phyloP scores from a whole-genome alignment of 306 rosid species.

The Pterocarpus macrocarpus region DNA sequence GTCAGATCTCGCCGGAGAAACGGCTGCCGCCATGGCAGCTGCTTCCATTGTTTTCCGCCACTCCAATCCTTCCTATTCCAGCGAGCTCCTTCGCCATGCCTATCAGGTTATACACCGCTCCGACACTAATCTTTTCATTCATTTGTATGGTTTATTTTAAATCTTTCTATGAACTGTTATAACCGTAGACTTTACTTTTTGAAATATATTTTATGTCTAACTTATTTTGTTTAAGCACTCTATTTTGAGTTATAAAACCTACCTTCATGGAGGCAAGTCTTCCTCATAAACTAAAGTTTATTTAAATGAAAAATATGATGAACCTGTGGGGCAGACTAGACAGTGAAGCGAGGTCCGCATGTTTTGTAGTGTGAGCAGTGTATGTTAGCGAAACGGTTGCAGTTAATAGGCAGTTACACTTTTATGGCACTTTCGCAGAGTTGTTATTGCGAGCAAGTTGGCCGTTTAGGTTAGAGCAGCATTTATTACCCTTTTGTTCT shows the following conservation, averaged over 20 bases:
- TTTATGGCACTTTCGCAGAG: slow-evolving; percentile 49
- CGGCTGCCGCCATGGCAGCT: slow-evolving; percentile 99
- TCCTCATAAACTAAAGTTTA: too few relatives aligned
- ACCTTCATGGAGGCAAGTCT: too few relatives aligned
- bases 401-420: slow-evolving; percentile 59
- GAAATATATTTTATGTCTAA: too few relatives aligned
- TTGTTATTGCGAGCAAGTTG: slow-evolving; percentile 40
- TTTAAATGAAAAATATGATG: not conserved
- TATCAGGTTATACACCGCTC: slow-evolving; percentile 62
- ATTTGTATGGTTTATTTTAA: not conserved
- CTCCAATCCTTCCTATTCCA: slow-evolving; percentile 78
- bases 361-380: slow-evolving; percentile 24
- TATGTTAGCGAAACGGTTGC: slow-evolving; percentile 40
- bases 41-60: slow-evolving; percentile 94
- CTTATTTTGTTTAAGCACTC: not conserved
- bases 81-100: slow-evolving; percentile 83
- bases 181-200: too few relatives aligned
- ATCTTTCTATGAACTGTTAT: too few relatives aligned
- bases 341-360: slow-evolving; percentile 9
- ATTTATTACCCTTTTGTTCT: slow-evolving; percentile 16
- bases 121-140: not conserved
- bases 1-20: slow-evolving; percentile 98
- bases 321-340: slow-evolving; percentile 22
- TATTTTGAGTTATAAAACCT: too few relatives aligned
- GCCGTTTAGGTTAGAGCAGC: slow-evolving; percentile 10